Evolutionary conservation across 768 basidiomycete species (phyloP), one percentile per base, ranked within the genome.

Genomic region (Lactarius psammicola): DNA sequence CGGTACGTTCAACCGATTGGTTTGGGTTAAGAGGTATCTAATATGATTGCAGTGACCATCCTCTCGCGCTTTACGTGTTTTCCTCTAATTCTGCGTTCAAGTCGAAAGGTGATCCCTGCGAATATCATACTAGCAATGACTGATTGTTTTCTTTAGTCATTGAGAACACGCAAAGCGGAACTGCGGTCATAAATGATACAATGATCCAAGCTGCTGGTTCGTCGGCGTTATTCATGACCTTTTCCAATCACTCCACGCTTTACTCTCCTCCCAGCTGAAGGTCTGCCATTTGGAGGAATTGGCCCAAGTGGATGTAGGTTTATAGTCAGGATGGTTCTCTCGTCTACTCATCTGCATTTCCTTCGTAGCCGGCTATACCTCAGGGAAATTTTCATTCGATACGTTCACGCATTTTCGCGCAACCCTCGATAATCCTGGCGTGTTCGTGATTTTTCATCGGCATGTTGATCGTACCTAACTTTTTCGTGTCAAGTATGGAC

Each of bases 51-150:
- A 90, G 89, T 40, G 88, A 88, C 44, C 82, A 89, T 64, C 90
- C 94, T 5, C 81, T 95, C 20, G 83, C 86, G 2, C 75, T 94
- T 10, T 94, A 94, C 71, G 84, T 91, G 40, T 95, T 95, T 76
- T 81, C 89, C 1, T 77, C 83, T 66, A 83, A 87, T 68, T 64
- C 78, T 1, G 75, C 75, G 23, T 80, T 87, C 71, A 89, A 90
- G 76, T 74, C 79, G 28, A 87, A 87, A 75, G 84, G 90, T 86
- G 60, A 30, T 75, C 64, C 54, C n/a, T 15, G n/a, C 13, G 23
- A 26, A 15, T 15, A 5, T 10, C 13, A 28, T 20, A 5, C 20
- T 7, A 0, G 31, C 1, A 31, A 23, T n/a, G 31, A 20, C 33
- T n/a, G 23, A 28, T 20, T 23, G 40, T 4, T 9, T 8, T 63